These are phyloP conservation scores for Colletotrichum truncatum DNA, from an alignment of 2,329 filamentous ascomycete genomes.

Conservation along the genomic window DNA sequence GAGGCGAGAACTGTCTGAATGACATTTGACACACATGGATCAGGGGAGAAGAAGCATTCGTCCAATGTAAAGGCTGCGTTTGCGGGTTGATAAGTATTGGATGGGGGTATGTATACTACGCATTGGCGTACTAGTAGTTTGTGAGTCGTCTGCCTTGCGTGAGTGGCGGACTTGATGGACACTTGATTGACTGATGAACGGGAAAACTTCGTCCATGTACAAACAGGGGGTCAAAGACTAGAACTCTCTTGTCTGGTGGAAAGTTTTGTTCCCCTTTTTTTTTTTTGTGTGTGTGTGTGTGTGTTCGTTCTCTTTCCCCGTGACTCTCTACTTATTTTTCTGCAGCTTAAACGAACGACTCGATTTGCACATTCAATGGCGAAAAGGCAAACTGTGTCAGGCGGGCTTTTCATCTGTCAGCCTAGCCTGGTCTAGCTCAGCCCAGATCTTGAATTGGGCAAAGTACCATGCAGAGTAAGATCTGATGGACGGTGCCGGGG, in stretches of 20 bases:
- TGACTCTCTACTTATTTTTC: no score
- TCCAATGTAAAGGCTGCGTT: background rate
- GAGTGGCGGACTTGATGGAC: background rate
- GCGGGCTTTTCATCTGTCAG: background rate
- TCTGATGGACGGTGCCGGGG: slow-evolving; percentile 18
- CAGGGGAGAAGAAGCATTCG: background rate
- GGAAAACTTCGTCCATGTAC: background rate
- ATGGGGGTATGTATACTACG: background rate
- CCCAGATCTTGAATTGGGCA: background rate
- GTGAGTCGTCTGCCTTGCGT: background rate
- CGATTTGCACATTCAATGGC: background rate
- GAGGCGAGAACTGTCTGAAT: background rate
- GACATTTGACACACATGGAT: slow-evolving; percentile 22
- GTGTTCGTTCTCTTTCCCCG: no score
- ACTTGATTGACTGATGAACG: slow-evolving; percentile 2
- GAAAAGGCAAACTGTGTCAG: background rate
- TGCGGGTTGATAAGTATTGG: background rate
- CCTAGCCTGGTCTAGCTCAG: background rate
- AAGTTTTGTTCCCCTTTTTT: background rate
- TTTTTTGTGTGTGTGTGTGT: no score
- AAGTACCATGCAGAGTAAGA: slow-evolving; percentile 18
- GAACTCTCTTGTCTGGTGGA: background rate
- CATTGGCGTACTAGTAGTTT: no score
- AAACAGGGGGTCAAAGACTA: background rate
- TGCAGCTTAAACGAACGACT: slow-evolving; percentile 6